Evolutionary conservation across 1,284 basidiomycete genomes (phyloP).

Genomic region (Cutaneotrichosporon curvatum): DNA sequence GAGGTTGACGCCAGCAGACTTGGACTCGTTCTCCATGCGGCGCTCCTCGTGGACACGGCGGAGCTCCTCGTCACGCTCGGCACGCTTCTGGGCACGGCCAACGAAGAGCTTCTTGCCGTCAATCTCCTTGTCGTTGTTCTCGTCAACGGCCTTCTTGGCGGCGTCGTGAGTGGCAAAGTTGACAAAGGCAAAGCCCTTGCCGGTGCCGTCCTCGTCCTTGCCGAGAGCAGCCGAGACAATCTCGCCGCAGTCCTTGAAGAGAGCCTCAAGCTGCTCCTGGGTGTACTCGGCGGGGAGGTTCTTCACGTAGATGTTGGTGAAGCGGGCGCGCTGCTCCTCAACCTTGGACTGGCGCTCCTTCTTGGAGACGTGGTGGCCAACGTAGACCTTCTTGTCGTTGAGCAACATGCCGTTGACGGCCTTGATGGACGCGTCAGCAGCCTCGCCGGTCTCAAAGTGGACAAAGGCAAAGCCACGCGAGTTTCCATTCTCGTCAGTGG

Average conservation of each 20-base stretch:
- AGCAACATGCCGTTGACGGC: slow-evolving; percentile 98
- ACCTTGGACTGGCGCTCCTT: slow-evolving; percentile 98
- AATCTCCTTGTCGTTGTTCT: slow-evolving; percentile 79
- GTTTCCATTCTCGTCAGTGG: slow-evolving; percentile 83
- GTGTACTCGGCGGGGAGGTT: slow-evolving; percentile 80
- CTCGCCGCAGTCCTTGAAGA: slow-evolving; percentile 73
- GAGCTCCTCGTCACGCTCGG: slow-evolving; percentile 95
- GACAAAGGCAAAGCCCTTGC: slow-evolving; percentile 96
- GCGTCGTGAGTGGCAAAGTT: slow-evolving; percentile 92
- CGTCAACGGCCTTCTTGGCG: slow-evolving; percentile 82
- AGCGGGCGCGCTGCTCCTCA: slow-evolving; percentile 93
- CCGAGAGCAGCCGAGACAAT: slow-evolving; percentile 86
- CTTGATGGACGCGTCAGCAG: slow-evolving; percentile 93
- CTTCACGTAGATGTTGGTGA: slow-evolving; percentile 98
- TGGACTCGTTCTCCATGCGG: slow-evolving; percentile 95
- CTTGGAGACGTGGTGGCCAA: slow-evolving; percentile 95
- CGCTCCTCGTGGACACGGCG: slow-evolving; percentile 90
- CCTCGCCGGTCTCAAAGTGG: slow-evolving; percentile 97
- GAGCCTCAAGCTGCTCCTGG: slow-evolving; percentile 77
- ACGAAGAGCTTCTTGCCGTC: slow-evolving; percentile 90
- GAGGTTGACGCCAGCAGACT: slow-evolving; percentile 98
- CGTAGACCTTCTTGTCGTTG: slow-evolving; percentile 99
- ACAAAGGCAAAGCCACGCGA: slow-evolving; percentile 77
- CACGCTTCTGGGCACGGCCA: slow-evolving; percentile 96
- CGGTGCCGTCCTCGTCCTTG: slow-evolving; percentile 72